Conservation (phyloP, 2,329 filamentous ascomycete species). For the Trichoderma sp. region DNA sequence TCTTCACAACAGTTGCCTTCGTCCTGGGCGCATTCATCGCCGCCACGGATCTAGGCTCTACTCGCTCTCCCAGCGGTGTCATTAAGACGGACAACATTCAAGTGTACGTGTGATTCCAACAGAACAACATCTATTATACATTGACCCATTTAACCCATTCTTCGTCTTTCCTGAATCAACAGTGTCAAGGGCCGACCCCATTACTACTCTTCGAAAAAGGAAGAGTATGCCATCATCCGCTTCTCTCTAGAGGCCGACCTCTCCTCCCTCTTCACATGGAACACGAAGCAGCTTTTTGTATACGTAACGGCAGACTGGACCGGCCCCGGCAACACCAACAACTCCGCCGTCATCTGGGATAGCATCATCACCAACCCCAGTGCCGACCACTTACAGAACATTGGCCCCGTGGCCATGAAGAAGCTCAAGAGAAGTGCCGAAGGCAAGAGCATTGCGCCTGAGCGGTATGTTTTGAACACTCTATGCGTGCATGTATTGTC, state of each 20-base stretch:
- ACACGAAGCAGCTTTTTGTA: conserved; percentile 97
- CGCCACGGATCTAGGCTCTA: conserved; percentile 68
- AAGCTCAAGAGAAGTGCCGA: conserved; percentile 59
- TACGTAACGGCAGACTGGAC: conserved; percentile 84
- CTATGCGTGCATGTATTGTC: not conserved
- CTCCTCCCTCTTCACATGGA: conserved; percentile 94
- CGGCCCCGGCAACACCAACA: conserved; percentile 43
- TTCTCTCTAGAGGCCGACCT: conserved; percentile 94
- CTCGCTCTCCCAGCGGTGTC: conserved; percentile 62
- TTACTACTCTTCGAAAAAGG: conserved; percentile 88
- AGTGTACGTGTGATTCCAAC: conserved; percentile 61
- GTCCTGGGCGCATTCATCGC: conserved; percentile 77
- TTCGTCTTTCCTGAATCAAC: conserved; percentile 13
- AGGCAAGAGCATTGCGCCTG: conserved; percentile 60
- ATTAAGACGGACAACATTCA: conserved; percentile 74
- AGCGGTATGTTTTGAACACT: conserved; percentile 41
- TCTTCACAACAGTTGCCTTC: conserved; percentile 94
- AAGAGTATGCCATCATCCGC: conserved; percentile 92
- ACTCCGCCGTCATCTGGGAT: conserved; percentile 93
- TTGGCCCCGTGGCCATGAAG: conserved; percentile 59
- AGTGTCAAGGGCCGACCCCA: conserved; percentile 90
- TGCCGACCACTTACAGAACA: conserved; percentile 60
- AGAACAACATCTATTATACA: not conserved
- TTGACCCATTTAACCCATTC: not conserved
- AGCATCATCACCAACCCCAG: conserved; percentile 78